Percentiles rank a stretch among this genome's conserved stretches.
Conservation (phyloP, 2,329 filamentous ascomycete species). For the Cryphonectria parasitica region DNA sequence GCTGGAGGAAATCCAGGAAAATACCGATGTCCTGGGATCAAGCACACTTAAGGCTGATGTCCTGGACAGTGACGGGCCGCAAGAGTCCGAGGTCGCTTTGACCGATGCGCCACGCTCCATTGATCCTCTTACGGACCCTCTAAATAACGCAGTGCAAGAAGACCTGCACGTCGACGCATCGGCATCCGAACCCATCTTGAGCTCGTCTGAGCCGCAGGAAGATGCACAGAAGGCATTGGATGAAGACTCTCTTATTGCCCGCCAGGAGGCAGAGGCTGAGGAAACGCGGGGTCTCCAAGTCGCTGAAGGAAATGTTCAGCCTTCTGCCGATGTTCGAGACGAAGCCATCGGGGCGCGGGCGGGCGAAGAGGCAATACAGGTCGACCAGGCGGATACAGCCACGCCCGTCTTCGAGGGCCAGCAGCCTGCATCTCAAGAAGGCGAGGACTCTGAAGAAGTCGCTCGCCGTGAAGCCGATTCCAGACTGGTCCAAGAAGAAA, state of each 20-base stretch:
- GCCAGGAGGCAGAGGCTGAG: constrained; percentile 16
- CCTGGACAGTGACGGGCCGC: neutral
- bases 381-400: neutral
- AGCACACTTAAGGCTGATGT: neutral
- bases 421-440: neutral
- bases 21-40: neutral
- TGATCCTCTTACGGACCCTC: neutral
- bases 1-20: neutral
- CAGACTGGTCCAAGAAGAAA: constrained; percentile 16
- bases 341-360: neutral
- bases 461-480: constrained; percentile 17
- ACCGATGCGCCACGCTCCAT: neutral
- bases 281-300: neutral
- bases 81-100: neutral
- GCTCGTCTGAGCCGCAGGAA: neutral
- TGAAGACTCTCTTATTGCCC: constrained; percentile 14
- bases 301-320: neutral
- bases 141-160: neutral
- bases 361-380: constrained; percentile 1
- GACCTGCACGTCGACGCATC: neutral
- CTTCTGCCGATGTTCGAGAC: neutral
- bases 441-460: constrained; percentile 8
- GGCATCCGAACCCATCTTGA: neutral
- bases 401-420: neutral
- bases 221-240: neutral